Percentiles rank a stretch among this genome's conserved stretches.
Conservation (phyloP, 192 early-diverging fungal genomes). For the Geranomyces michiganensis region DNA sequence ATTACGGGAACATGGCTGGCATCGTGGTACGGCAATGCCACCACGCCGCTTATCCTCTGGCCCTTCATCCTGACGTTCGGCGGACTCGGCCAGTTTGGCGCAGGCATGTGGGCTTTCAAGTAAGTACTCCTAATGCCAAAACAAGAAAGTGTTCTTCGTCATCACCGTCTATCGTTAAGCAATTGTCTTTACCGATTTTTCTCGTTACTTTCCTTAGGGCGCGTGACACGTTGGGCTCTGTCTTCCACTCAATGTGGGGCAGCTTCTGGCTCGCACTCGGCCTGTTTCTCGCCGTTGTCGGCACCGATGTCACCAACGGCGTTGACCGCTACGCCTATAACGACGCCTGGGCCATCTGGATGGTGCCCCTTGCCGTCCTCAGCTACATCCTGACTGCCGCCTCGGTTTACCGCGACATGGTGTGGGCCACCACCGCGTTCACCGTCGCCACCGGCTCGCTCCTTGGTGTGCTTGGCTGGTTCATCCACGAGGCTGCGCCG, state of each 20-base stretch:
- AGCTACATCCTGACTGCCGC: conserved; percentile 28
- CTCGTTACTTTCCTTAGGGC: conserved; percentile 3
- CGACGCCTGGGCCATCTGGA: conserved; percentile 33
- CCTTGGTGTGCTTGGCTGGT: conserved; percentile 33
- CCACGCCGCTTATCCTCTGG: conserved; percentile 24
- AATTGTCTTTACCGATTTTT: background rate
- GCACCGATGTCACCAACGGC: background rate
- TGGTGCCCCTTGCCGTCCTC: conserved; percentile 31
- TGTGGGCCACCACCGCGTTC: conserved; percentile 21
- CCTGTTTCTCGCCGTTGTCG: conserved; percentile 25
- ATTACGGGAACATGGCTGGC: conserved; percentile 26
- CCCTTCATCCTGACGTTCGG: conserved; percentile 36
- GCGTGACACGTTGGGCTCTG: conserved; percentile 31
- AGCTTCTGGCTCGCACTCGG: conserved; percentile 31
- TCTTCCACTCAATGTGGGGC: conserved; percentile 37
- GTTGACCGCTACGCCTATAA: conserved; percentile 29
- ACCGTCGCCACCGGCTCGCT: conserved; percentile 30
- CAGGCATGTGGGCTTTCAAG: conserved; percentile 37
- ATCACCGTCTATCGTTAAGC: background rate
- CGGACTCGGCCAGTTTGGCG: conserved; percentile 32
- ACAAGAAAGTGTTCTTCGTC: background rate
- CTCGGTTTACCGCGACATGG: conserved; percentile 26
- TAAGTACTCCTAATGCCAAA: too few species aligned
- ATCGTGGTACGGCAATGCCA: conserved; percentile 31
- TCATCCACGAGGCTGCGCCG: conserved; percentile 17